These are phyloP conservation scores for Mimosa bimucronata DNA, from an alignment of 306 rosid genomes.

Conservation along the genomic window DNA sequence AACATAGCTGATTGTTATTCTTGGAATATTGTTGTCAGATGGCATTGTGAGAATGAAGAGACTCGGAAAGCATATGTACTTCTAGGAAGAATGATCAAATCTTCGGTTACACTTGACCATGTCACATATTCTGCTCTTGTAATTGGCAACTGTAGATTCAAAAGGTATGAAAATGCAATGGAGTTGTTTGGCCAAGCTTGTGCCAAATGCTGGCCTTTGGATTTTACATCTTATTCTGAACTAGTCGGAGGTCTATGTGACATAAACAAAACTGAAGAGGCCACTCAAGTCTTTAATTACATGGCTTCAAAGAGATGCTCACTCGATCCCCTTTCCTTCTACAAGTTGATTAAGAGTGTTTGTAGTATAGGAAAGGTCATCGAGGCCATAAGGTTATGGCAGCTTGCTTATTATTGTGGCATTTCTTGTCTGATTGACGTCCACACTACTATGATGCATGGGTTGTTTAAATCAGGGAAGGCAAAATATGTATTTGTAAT, in stretches of 20 bases:
- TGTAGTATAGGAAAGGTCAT: constrained; percentile 59
- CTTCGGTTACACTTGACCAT: constrained; percentile 51
- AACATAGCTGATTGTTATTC: constrained; percentile 63
- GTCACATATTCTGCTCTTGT: constrained; percentile 74
- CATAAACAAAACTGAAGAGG: constrained; percentile 50
- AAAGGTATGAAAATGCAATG: constrained; percentile 61
- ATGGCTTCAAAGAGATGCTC: constrained; percentile 60
- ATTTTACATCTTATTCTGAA: constrained; percentile 61
- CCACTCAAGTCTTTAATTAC: constrained; percentile 64
- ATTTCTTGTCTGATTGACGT: constrained; percentile 53
- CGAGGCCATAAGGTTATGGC: constrained; percentile 56
- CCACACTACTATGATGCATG: constrained; percentile 58
- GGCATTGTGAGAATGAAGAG: constrained; percentile 65
- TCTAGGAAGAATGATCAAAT: constrained; percentile 73
- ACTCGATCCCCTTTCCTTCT: constrained; percentile 59
- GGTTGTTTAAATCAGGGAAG: constrained; percentile 51
- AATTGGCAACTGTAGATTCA: constrained; percentile 67
- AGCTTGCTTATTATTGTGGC: constrained; percentile 60
- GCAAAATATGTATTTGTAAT: constrained; percentile 45
- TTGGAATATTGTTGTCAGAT: constrained; percentile 75
- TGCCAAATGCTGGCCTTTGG: constrained; percentile 70
- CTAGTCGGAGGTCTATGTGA: constrained; percentile 72
- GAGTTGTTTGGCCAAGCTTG: constrained; percentile 46
- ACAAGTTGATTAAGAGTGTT: constrained; percentile 60
- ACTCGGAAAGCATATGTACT: constrained; percentile 57